Base-by-base conservation (phyloP, 768 basidiomycete genomes). In the Hygrocybe punicea region DNA sequence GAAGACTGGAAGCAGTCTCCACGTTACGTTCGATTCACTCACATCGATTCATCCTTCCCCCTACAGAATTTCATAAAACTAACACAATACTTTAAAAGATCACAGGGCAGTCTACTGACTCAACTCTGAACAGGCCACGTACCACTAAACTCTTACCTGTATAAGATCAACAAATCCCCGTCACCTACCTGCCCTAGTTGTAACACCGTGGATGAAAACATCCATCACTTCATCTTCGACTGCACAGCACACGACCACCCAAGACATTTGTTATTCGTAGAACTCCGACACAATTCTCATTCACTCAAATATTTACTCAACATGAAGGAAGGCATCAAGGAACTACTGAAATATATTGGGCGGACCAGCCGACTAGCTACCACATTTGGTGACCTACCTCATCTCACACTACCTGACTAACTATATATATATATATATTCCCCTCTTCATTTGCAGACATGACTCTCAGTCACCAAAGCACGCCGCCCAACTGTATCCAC, bases 51-150 rank as follows among this genome's bases (percentile, higher is more conserved):
- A 7, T 17, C 19, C 8, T 16, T 25, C 33, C 52, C 58, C 6
- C 53, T 46, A 21, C 3, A 13, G 34, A 16, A 29, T 3, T 44
- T 55, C n/a, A n/a, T n/a, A 37, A 57, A 21, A 53, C 67, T 2
- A 56, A 21, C 45, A 36, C 9, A 16, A 14, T 8, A 23, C 9
- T 17, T 59, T 35, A 8, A 1, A 9, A 29, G 46, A 21, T 17
- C 9, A 19, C 53, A 55, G 17, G 21, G 64, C 3, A 62, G 65
- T 24, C 34, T 73, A 1, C 50, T 76, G 0, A 58, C 63, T 0
- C 74, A 75, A 53, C 61, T 77, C 8, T 37, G 67, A 2, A 69
- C 70, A 2, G 68, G 65, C 2, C 74, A 76, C 46, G 42, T 59
- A 11, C 66, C 69, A 0, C 64, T 76, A 0, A 63, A 67, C 21